Percentiles rank a stretch among this genome's conserved stretches.
These are phyloP conservation scores for Ceratocystis smalleyi DNA, from an alignment of 2,329 filamentous ascomycete genomes.

Conservation along the genomic window DNA sequence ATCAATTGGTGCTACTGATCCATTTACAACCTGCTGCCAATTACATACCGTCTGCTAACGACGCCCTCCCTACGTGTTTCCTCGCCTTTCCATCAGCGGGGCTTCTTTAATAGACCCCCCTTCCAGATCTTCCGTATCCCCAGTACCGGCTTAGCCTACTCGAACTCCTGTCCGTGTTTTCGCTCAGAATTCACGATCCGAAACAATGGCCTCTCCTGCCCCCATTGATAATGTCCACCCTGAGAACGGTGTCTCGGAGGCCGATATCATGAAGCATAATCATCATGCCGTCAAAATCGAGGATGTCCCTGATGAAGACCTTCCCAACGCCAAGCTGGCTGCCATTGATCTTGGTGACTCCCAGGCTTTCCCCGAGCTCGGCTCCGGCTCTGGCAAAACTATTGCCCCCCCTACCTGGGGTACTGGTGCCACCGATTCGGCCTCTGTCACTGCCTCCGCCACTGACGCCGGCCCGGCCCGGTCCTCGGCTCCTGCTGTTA, in stretches of 20 bases:
- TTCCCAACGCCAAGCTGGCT: conserved; percentile 26
- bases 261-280: conserved; percentile 32
- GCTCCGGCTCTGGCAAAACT: conserved; percentile 9
- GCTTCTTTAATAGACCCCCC: conserved; percentile 9
- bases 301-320: conserved; percentile 53
- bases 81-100: conserved; percentile 4
- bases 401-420: conserved; percentile 14
- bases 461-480: conserved; percentile 1
- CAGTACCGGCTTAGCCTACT: conserved; percentile 14
- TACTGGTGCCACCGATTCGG: neutral
- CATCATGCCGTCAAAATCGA: conserved; percentile 42
- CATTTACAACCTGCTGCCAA: too few species aligned
- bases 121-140: conserved; percentile 8
- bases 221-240: conserved; percentile 62
- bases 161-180: conserved; percentile 16
- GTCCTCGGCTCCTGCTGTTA: conserved; percentile 28
- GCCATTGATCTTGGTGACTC: conserved; percentile 69
- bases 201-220: conserved; percentile 40
- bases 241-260: conserved; percentile 24
- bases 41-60: too few species aligned
- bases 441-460: conserved; percentile 8
- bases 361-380: conserved; percentile 70
- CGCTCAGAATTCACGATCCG: conserved; percentile 15
- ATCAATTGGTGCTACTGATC: too few species aligned
- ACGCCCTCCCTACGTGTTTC: too few species aligned